Evolutionary conservation across 208 protist genomes (phyloP).

Genomic region (Herpetomonas muscarum): DNA sequence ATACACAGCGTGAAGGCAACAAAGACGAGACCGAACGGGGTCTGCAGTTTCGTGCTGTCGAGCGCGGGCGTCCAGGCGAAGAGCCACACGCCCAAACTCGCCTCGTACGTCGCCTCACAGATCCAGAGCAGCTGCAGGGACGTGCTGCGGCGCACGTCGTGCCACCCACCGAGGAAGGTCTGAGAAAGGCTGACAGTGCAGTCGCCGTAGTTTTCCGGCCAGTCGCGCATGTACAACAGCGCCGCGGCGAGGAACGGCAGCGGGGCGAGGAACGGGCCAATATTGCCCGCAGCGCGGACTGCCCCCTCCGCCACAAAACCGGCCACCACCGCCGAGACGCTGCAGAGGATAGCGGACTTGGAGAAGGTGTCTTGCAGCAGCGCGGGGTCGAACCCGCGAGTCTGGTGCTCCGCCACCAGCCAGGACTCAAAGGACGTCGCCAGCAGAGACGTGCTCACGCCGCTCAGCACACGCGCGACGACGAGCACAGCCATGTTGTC

Average conservation of each 20-base stretch:
- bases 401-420: constrained; percentile 82
- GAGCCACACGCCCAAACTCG: constrained; percentile 85
- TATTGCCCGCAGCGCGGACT: constrained; percentile 16
- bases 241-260: constrained; percentile 23
- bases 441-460: constrained; percentile 86
- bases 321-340: constrained; percentile 60
- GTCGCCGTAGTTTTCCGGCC: constrained; percentile 85
- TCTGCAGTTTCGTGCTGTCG: constrained; percentile 10
- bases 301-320: constrained; percentile 49
- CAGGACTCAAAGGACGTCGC: constrained; percentile 88
- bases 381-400: constrained; percentile 9
- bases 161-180: constrained; percentile 14
- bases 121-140: constrained; percentile 45
- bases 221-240: constrained; percentile 23
- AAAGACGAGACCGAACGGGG: constrained; percentile 82
- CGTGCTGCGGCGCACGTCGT: neutral
- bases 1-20: constrained; percentile 64
- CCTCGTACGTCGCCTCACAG: constrained; percentile 77
- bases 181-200: neutral
- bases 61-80: constrained; percentile 81
- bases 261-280: constrained; percentile 42
- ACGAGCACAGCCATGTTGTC: constrained; percentile 38
- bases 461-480: constrained; percentile 65
- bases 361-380: constrained; percentile 65
- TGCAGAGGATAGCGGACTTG: constrained; percentile 42